Evolutionary conservation across 345 rosid species (phyloP).

Genomic region (Citrus sp.): DNA sequence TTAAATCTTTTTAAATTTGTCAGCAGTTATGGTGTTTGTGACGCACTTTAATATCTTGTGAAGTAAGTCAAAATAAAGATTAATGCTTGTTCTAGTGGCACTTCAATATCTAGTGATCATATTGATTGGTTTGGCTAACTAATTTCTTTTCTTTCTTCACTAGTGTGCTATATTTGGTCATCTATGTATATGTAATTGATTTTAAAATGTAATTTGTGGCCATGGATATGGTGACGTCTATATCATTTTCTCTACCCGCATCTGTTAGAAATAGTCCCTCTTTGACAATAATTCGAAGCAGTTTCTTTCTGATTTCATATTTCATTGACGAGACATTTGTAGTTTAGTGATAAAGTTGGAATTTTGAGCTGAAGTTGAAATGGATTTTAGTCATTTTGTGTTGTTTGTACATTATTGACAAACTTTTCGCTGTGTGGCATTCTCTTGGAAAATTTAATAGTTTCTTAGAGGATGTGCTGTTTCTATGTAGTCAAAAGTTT

Average conservation of each 20-base stretch:
- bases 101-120: background rate
- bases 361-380: background rate
- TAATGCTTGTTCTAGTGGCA: background rate
- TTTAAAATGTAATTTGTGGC: background rate
- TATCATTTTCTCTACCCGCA: background rate
- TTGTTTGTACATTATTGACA: too few species aligned
- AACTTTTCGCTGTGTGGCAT: background rate
- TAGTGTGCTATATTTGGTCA: background rate
- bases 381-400: background rate
- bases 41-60: too few species aligned
- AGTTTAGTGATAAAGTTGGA: background rate
- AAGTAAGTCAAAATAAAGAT: background rate
- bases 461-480: background rate
- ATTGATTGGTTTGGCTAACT: background rate
- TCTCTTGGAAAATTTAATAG: background rate
- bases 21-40: background rate
- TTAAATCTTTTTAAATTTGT: background rate
- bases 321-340: background rate
- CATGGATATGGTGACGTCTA: background rate
- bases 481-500: background rate
- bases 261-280: background rate
- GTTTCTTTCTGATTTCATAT: background rate
- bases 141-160: background rate
- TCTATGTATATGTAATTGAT: background rate
- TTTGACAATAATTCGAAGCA: background rate